Evolutionary conservation across 192 early-diverging fungal genomes (phyloP).

Genomic region (Chytriomyces hyalinus): DNA sequence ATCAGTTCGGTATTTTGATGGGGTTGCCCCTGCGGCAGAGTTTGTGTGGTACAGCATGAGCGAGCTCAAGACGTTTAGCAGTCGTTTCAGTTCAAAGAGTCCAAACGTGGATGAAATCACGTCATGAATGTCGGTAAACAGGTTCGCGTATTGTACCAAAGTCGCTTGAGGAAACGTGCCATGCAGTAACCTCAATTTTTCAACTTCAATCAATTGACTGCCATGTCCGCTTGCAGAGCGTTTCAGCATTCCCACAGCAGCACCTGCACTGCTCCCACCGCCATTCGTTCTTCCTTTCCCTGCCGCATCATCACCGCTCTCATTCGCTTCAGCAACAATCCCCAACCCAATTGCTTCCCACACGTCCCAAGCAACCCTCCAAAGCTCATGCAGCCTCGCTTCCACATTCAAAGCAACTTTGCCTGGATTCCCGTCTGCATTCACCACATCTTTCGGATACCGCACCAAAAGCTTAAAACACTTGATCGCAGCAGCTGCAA

Average conservation of each 20-base stretch:
- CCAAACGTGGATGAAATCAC: conserved; percentile 59
- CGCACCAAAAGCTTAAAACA: conserved; percentile 67
- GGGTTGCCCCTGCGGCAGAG: conserved; percentile 53
- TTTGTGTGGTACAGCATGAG: conserved; percentile 70
- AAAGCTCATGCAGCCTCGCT: conserved; percentile 50
- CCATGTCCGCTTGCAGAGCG: conserved; percentile 37
- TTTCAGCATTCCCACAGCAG: conserved; percentile 18
- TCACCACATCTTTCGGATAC: conserved; percentile 44
- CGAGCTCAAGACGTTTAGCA: conserved; percentile 57
- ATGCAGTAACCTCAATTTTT: conserved; percentile 35
- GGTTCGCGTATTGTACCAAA: conserved; percentile 62
- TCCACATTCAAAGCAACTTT: conserved; percentile 32
- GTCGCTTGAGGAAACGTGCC: conserved; percentile 77
- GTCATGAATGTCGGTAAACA: conserved; percentile 68
- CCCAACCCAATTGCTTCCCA: conserved; percentile 79
- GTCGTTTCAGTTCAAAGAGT: conserved; percentile 56
- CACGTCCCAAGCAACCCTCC: conserved; percentile 67
- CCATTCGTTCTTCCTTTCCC: conserved; percentile 38
- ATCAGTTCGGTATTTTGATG: conserved; percentile 44
- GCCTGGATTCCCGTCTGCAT: conserved; percentile 23
- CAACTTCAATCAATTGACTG: conserved; percentile 26
- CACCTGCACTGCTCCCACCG: not conserved
- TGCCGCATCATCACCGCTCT: conserved; percentile 1
- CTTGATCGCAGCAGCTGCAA: conserved; percentile 76
- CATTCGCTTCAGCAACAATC: conserved; percentile 53